A percentile compares a stretch with the other conserved stretches of the same genome.
Evolutionary conservation across 164 flowering plant species (phyloP).

Genomic region (Macadamia integrifolia): DNA sequence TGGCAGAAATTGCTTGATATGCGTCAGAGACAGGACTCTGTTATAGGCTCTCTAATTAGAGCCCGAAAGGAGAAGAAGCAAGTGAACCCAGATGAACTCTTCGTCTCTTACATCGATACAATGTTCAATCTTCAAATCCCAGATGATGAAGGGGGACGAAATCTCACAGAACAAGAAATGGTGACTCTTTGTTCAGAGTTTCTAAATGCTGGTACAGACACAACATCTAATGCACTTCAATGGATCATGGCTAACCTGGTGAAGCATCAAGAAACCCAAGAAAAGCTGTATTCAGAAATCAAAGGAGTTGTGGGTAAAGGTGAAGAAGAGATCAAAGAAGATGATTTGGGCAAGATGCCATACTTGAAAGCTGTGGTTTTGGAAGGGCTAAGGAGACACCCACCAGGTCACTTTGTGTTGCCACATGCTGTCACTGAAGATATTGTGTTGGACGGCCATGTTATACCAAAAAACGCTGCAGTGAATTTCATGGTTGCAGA

Average conservation of each 20-base stretch:
- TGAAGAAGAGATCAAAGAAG: not conserved
- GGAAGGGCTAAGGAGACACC: not conserved
- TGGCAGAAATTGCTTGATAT: not conserved
- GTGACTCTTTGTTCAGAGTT: not conserved
- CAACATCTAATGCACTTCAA: not conserved
- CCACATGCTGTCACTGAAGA: not conserved
- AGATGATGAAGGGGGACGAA: not conserved
- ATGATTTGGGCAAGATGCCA: not conserved
- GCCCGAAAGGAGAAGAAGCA: not conserved
- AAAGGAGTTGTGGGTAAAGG: not conserved
- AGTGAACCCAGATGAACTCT: too few species aligned
- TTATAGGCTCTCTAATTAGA: too few species aligned
- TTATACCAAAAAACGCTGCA: not conserved
- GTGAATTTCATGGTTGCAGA: too few species aligned
- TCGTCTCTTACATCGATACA: not conserved
- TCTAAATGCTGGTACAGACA: not conserved
- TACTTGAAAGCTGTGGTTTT: too few species aligned
- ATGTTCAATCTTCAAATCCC: not conserved
- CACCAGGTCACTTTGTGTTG: not conserved
- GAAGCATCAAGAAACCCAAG: too few species aligned
- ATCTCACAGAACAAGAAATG: not conserved
- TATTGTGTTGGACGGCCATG: not conserved
- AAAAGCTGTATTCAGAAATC: not conserved
- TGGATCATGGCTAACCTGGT: not conserved
- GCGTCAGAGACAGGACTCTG: not conserved